phyloP scores from a whole-genome alignment of 495 filamentous ascomycete genomes.

The Sabuloglossum arenarium region DNA sequence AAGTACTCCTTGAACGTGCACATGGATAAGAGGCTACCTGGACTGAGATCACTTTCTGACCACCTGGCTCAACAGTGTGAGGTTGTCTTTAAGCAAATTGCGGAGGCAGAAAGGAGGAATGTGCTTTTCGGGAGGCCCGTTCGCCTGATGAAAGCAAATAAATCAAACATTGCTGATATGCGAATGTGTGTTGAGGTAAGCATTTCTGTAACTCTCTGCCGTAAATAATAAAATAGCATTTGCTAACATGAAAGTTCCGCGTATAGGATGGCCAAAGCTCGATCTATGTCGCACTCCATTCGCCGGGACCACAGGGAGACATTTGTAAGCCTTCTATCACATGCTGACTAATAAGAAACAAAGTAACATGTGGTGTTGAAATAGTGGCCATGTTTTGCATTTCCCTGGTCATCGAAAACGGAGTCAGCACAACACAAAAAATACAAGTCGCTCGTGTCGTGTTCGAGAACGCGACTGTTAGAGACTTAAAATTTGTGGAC shows the following conservation, averaged over 20 bases:
- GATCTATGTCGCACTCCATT: conserved; percentile 16
- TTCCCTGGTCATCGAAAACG: conserved; percentile 26
- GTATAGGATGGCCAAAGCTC: conserved; percentile 5
- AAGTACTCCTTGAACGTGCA: conserved; percentile 13
- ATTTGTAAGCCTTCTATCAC: conserved; percentile 4
- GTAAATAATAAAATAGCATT: neutral
- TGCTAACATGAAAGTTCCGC: neutral
- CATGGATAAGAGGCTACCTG: conserved; percentile 21
- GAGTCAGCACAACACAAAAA: conserved; percentile 29
- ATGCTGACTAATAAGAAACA: too few species aligned
- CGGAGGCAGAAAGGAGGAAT: conserved; percentile 33
- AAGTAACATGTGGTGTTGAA: too few species aligned
- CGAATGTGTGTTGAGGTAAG: conserved; percentile 17
- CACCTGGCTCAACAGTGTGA: conserved; percentile 31
- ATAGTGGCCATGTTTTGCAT: conserved; percentile 31
- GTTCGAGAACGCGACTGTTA: conserved; percentile 23
- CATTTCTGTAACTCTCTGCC: neutral
- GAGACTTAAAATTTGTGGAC: conserved; percentile 34
- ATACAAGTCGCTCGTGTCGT: conserved; percentile 22
- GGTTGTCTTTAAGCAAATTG: conserved; percentile 33
- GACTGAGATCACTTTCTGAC: conserved; percentile 29
- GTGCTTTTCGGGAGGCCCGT: conserved; percentile 31
- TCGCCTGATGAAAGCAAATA: conserved; percentile 19
- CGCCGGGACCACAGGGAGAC: conserved; percentile 6
- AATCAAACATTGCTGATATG: conserved; percentile 12